Base-by-base conservation (phyloP, 352 stramenopile species). In the Globisporangium nunn region DNA sequence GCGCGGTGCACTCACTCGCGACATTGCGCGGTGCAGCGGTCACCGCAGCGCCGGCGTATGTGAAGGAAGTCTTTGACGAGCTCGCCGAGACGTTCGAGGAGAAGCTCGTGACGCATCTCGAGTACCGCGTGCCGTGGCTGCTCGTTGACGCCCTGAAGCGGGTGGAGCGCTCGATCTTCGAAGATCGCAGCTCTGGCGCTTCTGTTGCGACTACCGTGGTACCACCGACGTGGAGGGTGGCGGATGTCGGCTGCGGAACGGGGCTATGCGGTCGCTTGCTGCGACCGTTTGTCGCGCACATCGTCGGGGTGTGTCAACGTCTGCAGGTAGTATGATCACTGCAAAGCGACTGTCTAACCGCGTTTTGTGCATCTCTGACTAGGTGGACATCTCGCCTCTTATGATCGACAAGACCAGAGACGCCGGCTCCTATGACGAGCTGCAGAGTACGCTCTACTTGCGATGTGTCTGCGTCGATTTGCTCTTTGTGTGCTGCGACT, bases 121-220 rank as follows among this genome's bases (percentile, higher is more conserved):
- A 88, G 63, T 93, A 93, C 54, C 78, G 76, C 53, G 78, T 91
- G 17, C 82, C 82, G 37, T 93, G 82, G 82, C 71, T 88, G 50
- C 79, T 93, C 33, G 67, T 89, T 6, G 77, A 89, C 11, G 76
- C 71, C 15, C 57, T 93, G 15, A 69, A 85, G 54, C 67, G 62
- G 15, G 58, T 72, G 3, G 73, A 72, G 6, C 70, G 78, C 1
- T 44, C 67, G 0, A 61, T 59, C 35, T 71, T 76, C 43, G 37
- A 28, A 14, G 37, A 55, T 29, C 10, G 5, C 1, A 30, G 37
- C 28, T 3, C 18, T 11, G 30, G 30, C 1, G 39, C 4, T 5
- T 6, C 2, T 28, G 54, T 18, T 23, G 44, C 28, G 11, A 28
- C 53, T 23, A 31, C 29, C 31, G 8, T 14, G 44, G 12, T 10